phyloP scores from a whole-genome alignment of 192 early-diverging fungal genomes.

The Spizellomyces punctatus region DNA sequence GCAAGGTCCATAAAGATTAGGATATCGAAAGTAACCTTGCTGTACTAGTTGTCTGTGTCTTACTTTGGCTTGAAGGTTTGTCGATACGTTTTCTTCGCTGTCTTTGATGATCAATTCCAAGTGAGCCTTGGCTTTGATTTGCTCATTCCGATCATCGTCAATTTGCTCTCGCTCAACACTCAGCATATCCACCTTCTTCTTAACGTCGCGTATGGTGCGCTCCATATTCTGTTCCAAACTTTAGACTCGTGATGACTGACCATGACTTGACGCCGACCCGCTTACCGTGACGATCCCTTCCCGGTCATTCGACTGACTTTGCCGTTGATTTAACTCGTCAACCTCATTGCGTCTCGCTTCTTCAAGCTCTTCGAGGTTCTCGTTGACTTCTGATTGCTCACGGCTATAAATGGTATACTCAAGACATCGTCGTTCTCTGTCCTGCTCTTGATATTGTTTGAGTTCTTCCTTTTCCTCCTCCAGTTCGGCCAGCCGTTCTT shows the following conservation, averaged over 20 bases:
- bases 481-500: slow-evolving; percentile 85
- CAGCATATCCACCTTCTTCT: slow-evolving; percentile 68
- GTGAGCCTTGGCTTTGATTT: slow-evolving; percentile 77
- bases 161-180: slow-evolving; percentile 70
- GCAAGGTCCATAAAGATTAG: too few species aligned
- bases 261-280: not conserved
- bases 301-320: slow-evolving; percentile 55
- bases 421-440: slow-evolving; percentile 81
- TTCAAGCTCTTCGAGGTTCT: slow-evolving; percentile 71
- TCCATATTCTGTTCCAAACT: slow-evolving; percentile 43
- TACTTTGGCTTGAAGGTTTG: not conserved
- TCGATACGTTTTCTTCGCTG: slow-evolving; percentile 63
- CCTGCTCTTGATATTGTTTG: slow-evolving; percentile 81
- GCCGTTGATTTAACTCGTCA: slow-evolving; percentile 61
- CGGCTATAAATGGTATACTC: slow-evolving; percentile 93
- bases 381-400: slow-evolving; percentile 82
- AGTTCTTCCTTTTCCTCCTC: slow-evolving; percentile 95
- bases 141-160: slow-evolving; percentile 71
- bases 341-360: slow-evolving; percentile 53
- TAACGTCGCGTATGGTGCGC: slow-evolving; percentile 53
- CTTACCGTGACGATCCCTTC: slow-evolving; percentile 51
- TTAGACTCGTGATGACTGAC: not conserved
- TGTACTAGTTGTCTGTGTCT: not conserved
- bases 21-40: too few species aligned
- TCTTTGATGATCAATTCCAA: slow-evolving; percentile 80